Percentiles rank a stretch among this genome's conserved stretches.
Evolutionary conservation across 805 yeast species (phyloP).

Genomic region (Candida odintsovae): DNA sequence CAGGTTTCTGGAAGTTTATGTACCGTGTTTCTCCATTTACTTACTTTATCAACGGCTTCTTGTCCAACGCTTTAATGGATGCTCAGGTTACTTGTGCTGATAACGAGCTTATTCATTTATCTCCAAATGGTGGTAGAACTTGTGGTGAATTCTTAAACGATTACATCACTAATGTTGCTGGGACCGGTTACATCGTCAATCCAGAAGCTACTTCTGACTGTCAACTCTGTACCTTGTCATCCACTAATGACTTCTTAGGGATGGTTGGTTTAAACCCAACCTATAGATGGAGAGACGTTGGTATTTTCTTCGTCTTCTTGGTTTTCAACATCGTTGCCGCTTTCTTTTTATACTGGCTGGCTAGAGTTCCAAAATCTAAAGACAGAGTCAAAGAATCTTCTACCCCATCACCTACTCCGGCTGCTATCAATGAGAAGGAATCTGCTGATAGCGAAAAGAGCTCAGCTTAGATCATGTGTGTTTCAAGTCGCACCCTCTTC

Average conservation of each 20-base stretch:
- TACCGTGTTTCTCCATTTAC: slow-evolving; percentile 66
- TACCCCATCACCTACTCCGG: too few relatives aligned
- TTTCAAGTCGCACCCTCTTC: too few relatives aligned
- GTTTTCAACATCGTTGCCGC: slow-evolving; percentile 35
- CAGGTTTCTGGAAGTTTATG: slow-evolving; percentile 75
- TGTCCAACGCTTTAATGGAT: slow-evolving; percentile 49
- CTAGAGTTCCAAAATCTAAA: slow-evolving; percentile 66
- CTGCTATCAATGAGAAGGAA: too few relatives aligned
- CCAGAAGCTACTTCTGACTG: slow-evolving; percentile 44
- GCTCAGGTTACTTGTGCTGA: slow-evolving; percentile 39
- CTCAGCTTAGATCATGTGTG: slow-evolving; percentile 13
- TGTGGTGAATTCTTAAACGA: slow-evolving; percentile 48
- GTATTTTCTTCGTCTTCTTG: slow-evolving; percentile 43
- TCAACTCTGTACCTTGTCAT: slow-evolving; percentile 47
- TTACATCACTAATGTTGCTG: slow-evolving; percentile 23
- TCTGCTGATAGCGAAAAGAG: not conserved
- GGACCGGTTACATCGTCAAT: slow-evolving; percentile 15
- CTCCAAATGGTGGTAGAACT: slow-evolving; percentile 49
- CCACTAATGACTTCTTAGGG: slow-evolving; percentile 56
- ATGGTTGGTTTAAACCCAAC: slow-evolving; percentile 32
- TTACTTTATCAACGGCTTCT: slow-evolving; percentile 49
- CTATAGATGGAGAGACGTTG: slow-evolving; percentile 62
- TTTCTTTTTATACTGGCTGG: slow-evolving; percentile 42
- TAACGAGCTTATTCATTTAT: slow-evolving; percentile 40
- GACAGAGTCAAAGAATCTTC: slow-evolving; percentile 21